Conservation (phyloP, 768 basidiomycete species). For the Tulasnella sp. region DNA sequence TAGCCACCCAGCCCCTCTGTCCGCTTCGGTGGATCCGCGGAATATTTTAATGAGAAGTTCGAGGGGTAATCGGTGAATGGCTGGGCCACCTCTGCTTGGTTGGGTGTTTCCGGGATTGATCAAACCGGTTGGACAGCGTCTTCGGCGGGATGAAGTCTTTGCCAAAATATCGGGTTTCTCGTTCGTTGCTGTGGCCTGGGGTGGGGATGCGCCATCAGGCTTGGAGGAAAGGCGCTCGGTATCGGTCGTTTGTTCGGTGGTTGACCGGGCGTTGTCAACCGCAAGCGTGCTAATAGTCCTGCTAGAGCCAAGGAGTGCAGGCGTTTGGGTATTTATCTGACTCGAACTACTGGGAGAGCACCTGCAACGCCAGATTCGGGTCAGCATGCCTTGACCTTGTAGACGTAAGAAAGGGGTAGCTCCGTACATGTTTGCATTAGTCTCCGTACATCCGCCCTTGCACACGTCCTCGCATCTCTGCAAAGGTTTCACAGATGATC, state of each 20-base stretch:
- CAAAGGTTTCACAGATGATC: neutral
- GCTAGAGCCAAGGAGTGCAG: neutral
- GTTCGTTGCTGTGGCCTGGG: neutral
- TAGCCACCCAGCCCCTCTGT: neutral
- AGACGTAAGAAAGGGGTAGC: constrained; percentile 1
- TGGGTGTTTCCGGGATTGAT: neutral
- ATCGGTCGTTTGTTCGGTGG: neutral
- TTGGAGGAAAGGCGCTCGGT: neutral
- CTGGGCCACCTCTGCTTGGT: neutral
- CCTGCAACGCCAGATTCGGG: neutral
- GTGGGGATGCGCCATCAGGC: neutral
- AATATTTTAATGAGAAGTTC: neutral
- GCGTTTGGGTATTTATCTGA: neutral
- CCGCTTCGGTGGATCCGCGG: neutral
- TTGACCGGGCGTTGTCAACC: neutral
- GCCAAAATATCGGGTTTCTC: neutral
- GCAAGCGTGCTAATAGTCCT: neutral
- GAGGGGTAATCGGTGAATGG: neutral
- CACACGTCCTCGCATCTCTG: neutral
- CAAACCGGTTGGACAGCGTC: neutral
- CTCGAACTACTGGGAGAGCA: neutral
- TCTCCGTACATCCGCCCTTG: neutral
- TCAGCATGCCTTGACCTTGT: neutral
- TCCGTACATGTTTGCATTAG: neutral
- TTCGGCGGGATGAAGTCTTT: neutral